Percentiles rank a stretch among this genome's conserved stretches.
phyloP scores from a whole-genome alignment of 768 basidiomycete genomes.

The Asterophora lycoperdoides region DNA sequence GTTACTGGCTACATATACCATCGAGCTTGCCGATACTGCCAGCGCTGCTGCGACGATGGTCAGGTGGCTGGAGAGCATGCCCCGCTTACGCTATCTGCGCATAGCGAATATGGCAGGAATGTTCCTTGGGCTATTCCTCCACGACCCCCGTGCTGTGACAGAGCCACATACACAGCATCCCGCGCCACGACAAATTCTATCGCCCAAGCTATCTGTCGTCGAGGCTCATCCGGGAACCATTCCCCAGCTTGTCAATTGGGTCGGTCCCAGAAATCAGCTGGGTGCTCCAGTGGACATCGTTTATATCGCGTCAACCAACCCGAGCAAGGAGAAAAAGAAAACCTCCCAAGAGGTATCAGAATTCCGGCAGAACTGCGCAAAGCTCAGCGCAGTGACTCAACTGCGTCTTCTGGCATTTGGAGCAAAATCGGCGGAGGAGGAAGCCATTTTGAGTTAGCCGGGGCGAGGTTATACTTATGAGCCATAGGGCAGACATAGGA shows the following conservation, averaged over 20 bases:
- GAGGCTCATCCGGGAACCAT: conserved; percentile 41
- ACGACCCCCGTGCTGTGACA: conserved; percentile 27
- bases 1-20: conserved; percentile 47
- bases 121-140: conserved; percentile 47
- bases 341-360: neutral
- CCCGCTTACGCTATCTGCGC: conserved; percentile 46
- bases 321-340: conserved; percentile 14
- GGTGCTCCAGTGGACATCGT: conserved; percentile 46
- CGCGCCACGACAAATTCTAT: conserved; percentile 26
- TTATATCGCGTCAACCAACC: conserved; percentile 34
- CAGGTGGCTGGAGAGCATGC: conserved; percentile 57
- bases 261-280: conserved; percentile 29
- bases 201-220: conserved; percentile 41
- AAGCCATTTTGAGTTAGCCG: conserved; percentile 21
- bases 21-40: conserved; percentile 31
- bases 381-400: conserved; percentile 25
- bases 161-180: conserved; percentile 4
- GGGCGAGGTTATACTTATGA: neutral
- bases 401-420: conserved; percentile 32
- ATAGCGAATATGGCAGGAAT: conserved; percentile 38
- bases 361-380: conserved; percentile 19
- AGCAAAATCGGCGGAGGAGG: conserved; percentile 45
- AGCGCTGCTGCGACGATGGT: conserved; percentile 29
- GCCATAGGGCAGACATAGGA: neutral
- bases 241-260: conserved; percentile 31